These are phyloP conservation scores for Zymoseptoria brevis DNA, from an alignment of 2,329 filamentous ascomycete genomes.

Conservation along the genomic window DNA sequence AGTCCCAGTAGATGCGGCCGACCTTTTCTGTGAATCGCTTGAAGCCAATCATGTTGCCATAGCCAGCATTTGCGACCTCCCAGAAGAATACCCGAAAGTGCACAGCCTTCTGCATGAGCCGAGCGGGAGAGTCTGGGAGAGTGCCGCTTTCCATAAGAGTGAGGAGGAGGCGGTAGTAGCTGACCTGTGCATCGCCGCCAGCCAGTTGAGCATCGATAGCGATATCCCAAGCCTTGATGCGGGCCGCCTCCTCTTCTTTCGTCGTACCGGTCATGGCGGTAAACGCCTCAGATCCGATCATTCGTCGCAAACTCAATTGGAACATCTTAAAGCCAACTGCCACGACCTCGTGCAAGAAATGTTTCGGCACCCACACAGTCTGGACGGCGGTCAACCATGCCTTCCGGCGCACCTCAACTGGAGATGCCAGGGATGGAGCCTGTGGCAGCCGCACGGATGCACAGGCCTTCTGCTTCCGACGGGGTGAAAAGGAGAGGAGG, in stretches of 20 bases:
- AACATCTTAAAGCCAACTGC: constrained; percentile 71
- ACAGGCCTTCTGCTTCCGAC: constrained; percentile 42
- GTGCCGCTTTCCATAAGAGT: constrained; percentile 84
- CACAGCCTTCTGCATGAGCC: constrained; percentile 84
- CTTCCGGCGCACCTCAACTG: constrained; percentile 75
- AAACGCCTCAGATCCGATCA: constrained; percentile 70
- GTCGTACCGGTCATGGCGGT: constrained; percentile 71
- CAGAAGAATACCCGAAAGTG: constrained; percentile 86
- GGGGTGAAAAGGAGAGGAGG: constrained; percentile 50
- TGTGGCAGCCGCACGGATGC: constrained; percentile 32
- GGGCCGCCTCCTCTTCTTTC: constrained; percentile 74
- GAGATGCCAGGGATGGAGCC: constrained; percentile 67
- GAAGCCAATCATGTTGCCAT: constrained; percentile 56
- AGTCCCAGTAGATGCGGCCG: constrained; percentile 71
- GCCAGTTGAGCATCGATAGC: constrained; percentile 87
- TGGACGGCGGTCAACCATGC: constrained; percentile 92
- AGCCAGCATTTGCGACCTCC: constrained; percentile 60
- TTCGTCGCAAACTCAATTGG: constrained; percentile 71
- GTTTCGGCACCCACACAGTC: constrained; percentile 81
- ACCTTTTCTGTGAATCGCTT: constrained; percentile 65
- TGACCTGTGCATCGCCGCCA: constrained; percentile 83
- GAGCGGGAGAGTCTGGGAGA: constrained; percentile 69
- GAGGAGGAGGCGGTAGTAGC: constrained; percentile 73
- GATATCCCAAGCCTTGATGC: constrained; percentile 87
- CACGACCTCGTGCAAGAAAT: constrained; percentile 77